Evolutionary conservation across 768 basidiomycete genomes (phyloP).

Genomic region (Termitomyces sp.): DNA sequence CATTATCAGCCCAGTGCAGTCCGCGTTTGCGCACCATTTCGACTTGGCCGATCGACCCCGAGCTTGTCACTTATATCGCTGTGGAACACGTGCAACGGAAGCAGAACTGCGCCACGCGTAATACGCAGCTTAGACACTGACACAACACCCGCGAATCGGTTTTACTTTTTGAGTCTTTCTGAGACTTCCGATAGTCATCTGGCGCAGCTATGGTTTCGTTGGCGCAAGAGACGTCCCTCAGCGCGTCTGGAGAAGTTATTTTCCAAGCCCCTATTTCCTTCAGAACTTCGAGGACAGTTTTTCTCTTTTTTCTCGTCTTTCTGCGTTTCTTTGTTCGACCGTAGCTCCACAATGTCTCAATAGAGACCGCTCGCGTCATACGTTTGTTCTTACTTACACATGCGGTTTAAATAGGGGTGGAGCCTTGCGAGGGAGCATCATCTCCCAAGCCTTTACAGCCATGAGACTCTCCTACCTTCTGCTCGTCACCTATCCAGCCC

Average conservation of each 20-base stretch:
- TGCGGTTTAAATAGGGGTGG: constrained; percentile 14
- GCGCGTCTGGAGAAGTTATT: too few relatives aligned
- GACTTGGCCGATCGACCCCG: too few relatives aligned
- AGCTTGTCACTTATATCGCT: background rate
- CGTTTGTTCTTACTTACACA: constrained; percentile 6
- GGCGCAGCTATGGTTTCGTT: background rate
- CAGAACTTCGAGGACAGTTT: constrained; percentile 4
- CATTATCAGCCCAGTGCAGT: too few relatives aligned
- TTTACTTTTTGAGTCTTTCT: constrained; percentile 7
- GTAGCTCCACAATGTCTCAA: constrained; percentile 14
- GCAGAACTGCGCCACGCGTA: background rate
- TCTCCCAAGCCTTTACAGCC: background rate
- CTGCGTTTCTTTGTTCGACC: background rate
- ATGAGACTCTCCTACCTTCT: constrained; percentile 11
- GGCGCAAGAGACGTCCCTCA: background rate
- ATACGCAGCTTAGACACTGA: constrained; percentile 7
- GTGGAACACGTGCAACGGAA: constrained; percentile 2
- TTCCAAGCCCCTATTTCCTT: background rate
- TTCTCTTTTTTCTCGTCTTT: background rate
- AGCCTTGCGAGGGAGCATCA: background rate
- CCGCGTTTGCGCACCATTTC: too few relatives aligned
- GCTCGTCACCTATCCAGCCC: constrained; percentile 3
- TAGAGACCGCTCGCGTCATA: constrained; percentile 8
- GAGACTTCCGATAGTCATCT: background rate
- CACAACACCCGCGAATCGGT: constrained; percentile 9